Percentiles rank a stretch among this genome's conserved stretches.
phyloP scores from a whole-genome alignment of 805 yeast species.

The Nakazawaea pomicola region DNA sequence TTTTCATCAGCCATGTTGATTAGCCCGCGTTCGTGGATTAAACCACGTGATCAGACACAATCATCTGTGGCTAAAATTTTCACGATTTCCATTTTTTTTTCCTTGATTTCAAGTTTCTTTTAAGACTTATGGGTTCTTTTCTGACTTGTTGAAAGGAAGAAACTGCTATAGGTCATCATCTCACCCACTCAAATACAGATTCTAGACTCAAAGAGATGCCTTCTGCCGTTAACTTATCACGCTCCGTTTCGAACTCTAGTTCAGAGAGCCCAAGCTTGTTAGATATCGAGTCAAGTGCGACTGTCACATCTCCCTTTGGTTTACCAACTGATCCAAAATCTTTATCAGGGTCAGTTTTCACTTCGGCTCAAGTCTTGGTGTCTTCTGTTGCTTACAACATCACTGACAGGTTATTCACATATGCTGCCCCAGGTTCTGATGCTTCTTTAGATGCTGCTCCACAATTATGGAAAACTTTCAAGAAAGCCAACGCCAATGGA shows the following conservation, averaged over 20 bases:
- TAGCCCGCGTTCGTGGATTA: too few relatives aligned
- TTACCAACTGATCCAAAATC: slow-evolving; percentile 51
- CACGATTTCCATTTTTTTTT: too few relatives aligned
- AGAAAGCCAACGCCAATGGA: slow-evolving; percentile 47
- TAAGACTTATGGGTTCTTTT: too few relatives aligned
- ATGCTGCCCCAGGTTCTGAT: slow-evolving; percentile 60
- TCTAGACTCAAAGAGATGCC: too few relatives aligned
- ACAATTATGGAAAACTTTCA: slow-evolving; percentile 52
- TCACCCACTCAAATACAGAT: too few relatives aligned
- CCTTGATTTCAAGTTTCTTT: too few relatives aligned
- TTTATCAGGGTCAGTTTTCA: slow-evolving; percentile 42
- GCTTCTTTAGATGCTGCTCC: slow-evolving; percentile 56
- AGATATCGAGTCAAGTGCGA: slow-evolving; percentile 21
- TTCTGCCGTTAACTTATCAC: slow-evolving; percentile 7
- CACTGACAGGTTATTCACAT: slow-evolving; percentile 57
- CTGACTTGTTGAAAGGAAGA: too few relatives aligned
- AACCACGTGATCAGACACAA: too few relatives aligned
- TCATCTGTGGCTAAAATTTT: too few relatives aligned
- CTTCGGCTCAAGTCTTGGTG: slow-evolving; percentile 51
- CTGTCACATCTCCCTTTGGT: slow-evolving; percentile 53
- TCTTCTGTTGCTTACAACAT: slow-evolving; percentile 49
- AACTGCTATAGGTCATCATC: too few relatives aligned
- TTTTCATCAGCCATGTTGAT: too few relatives aligned
- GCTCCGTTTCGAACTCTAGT: slow-evolving; percentile 30
- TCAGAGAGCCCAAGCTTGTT: slow-evolving; percentile 33